phyloP scores from a whole-genome alignment of 345 rosid genomes.

The Excoecaria cochinchinensis region DNA sequence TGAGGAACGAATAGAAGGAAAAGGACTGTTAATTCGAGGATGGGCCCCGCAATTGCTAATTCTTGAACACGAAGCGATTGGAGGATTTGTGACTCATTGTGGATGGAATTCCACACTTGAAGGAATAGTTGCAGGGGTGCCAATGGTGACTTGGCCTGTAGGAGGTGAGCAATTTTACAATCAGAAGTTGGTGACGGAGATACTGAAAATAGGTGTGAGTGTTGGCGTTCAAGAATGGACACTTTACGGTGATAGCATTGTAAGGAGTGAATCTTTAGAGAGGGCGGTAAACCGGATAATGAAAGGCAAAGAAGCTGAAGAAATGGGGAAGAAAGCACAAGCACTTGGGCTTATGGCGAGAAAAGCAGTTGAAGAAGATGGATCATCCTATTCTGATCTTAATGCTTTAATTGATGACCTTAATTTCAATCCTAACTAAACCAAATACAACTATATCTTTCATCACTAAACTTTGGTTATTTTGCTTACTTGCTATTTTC shows the following conservation, averaged over 20 bases:
- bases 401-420: conserved; percentile 26
- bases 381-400: conserved; percentile 39
- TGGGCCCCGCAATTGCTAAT: conserved; percentile 68
- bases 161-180: not conserved
- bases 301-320: conserved; percentile 44
- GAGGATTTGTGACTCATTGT: conserved; percentile 37
- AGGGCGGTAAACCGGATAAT: conserved; percentile 43
- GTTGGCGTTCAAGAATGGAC: conserved; percentile 1
- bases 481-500: too few species aligned
- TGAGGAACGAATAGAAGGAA: conserved; percentile 29
- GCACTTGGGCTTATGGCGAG: conserved; percentile 24
- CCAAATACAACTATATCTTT: too few species aligned
- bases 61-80: conserved; percentile 57
- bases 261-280: not conserved
- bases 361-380: conserved; percentile 42
- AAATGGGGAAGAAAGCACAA: conserved; percentile 33
- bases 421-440: too few species aligned
- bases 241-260: not conserved
- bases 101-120: conserved; percentile 5
- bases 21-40: conserved; percentile 38
- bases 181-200: not conserved
- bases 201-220: conserved; percentile 14
- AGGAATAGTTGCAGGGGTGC: not conserved
- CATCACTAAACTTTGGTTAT: too few species aligned
- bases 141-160: conserved; percentile 7